Evolutionary conservation across 441 rosid species (phyloP), one percentile per base, ranked within the genome.

Genomic region (Pelargonium australe): DNA sequence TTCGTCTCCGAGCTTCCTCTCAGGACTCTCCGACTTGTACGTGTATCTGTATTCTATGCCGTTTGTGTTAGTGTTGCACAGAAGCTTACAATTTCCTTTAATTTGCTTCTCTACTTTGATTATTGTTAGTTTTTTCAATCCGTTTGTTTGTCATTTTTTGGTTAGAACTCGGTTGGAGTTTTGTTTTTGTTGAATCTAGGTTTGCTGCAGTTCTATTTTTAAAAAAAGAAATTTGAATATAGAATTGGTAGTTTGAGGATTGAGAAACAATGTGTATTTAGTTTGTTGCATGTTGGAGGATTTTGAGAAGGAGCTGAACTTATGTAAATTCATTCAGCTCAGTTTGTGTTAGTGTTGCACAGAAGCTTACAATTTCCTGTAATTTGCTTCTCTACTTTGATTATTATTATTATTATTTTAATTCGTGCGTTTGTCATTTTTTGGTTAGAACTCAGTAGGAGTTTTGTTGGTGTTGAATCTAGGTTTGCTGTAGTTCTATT

Each of bases 1-100:
- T n/a, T n/a, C 88, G 85, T 16, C 77, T 83, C 81, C 76, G 80
- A 78, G 96, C 89, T 80, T 85, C 91, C 68, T 82, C 87, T 73
- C 84, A 67, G 90, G 95, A 89, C 64, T 51, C 63, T 68, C 69
- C 20, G 4, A 5, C 60, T 1, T 14, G 60, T 53, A 53, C 13
- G 60, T 53, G 13, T 49, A 12, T 13, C 14, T 49, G 1, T 49
- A 1, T 1, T 63, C 34, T 66, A 25, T 65, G 63, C 0, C 9
- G 11, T 4, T 19, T n/a, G n/a, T 53, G n/a, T 47, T 0, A 13
- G 19, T 19, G 31, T 0, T 14, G 1, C 25, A 41, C 62, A n/a
- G 6, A n/a, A 3, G 28, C 63, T 16, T 19, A 8, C 6, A 11
- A 23, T 60, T 60, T 60, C 12, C n/a, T 60, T 60, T 11, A 60